phyloP scores from a whole-genome alignment of 1,284 basidiomycete genomes.

The Pseudozyma tsukubaensis region DNA sequence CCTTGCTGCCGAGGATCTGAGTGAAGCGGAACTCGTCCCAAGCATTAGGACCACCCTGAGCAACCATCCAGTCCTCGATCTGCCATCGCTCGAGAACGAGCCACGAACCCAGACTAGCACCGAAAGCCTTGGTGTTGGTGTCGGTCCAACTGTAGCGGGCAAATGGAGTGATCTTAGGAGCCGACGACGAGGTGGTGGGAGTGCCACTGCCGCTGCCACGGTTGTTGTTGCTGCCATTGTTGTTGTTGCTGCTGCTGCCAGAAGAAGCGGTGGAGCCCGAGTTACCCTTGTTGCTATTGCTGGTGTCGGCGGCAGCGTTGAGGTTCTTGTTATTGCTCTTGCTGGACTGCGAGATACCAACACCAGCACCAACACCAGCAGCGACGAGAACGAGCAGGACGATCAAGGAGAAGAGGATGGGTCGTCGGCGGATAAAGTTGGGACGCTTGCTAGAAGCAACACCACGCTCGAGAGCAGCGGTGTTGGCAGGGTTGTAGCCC shows the following conservation, averaged over 20 bases:
- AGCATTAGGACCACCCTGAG: slow-evolving; percentile 61
- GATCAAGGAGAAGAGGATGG: slow-evolving; percentile 38
- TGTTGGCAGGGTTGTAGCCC: slow-evolving; percentile 44
- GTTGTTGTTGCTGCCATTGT: slow-evolving; percentile 4
- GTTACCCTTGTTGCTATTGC: slow-evolving; percentile 10
- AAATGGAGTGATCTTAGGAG: slow-evolving; percentile 50
- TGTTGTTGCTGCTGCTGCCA: slow-evolving; percentile 5
- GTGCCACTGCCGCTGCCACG: slow-evolving; percentile 8
- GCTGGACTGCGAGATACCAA: slow-evolving; percentile 29
- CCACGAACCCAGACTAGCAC: slow-evolving; percentile 66
- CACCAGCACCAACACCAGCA: slow-evolving; percentile 49
- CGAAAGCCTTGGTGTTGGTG: slow-evolving; percentile 62
- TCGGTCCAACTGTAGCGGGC: slow-evolving; percentile 64
- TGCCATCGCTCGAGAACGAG: slow-evolving; percentile 69
- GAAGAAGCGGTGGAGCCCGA: slow-evolving; percentile 14
- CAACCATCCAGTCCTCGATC: slow-evolving; percentile 70
- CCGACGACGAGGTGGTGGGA: slow-evolving; percentile 15
- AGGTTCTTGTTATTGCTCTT: slow-evolving; percentile 47
- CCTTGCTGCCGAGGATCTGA: slow-evolving; percentile 58
- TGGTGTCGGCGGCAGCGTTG: slow-evolving; percentile 6
- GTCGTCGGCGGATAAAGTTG: slow-evolving; percentile 36
- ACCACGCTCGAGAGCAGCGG: slow-evolving; percentile 19
- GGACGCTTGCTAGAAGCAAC: slow-evolving; percentile 15
- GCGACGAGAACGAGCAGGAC: slow-evolving; percentile 44
- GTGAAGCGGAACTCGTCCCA: slow-evolving; percentile 70